Percentiles rank a stretch among this genome's conserved stretches.
Evolutionary conservation across 2,329 filamentous ascomycete species (phyloP).

Genomic region (Aspergillus pseudoviridinutans): DNA sequence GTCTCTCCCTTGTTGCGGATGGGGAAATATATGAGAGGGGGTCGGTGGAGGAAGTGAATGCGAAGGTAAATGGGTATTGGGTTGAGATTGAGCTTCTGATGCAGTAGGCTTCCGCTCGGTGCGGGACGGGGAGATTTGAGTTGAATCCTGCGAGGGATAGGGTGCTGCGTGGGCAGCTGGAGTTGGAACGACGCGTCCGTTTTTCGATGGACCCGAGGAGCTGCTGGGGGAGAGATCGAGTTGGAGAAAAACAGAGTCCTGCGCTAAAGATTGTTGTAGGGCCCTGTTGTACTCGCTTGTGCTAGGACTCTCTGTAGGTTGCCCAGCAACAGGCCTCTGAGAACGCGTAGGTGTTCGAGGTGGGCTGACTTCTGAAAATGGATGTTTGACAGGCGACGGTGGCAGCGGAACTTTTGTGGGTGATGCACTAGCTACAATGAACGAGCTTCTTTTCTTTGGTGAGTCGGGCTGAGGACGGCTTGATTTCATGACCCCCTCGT

Average conservation of each 20-base stretch:
- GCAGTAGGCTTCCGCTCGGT: conserved; percentile 8
- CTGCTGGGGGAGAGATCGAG: conserved; percentile 26
- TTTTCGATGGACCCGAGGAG: conserved; percentile 13
- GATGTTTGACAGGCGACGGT: conserved; percentile 53
- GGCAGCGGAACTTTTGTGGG: conserved; percentile 61
- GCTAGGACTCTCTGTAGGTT: conserved; percentile 33
- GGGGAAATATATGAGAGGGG: conserved; percentile 56
- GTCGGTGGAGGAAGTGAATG: conserved; percentile 35
- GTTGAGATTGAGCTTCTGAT: conserved; percentile 7
- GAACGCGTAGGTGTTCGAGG: conserved; percentile 47
- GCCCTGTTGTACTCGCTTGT: conserved; percentile 40
- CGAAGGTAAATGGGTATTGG: conserved; percentile 7
- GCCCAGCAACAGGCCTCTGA: conserved; percentile 36
- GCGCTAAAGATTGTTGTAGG: conserved; percentile 39
- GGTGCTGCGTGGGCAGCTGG: conserved; percentile 27
- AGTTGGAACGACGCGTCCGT: conserved; percentile 8
- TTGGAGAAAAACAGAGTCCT: conserved; percentile 39
- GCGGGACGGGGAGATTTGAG: conserved; percentile 17
- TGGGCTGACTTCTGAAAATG: conserved; percentile 46
- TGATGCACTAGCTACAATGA: conserved; percentile 39
- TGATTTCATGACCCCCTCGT: conserved; percentile 24
- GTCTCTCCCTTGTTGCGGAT: conserved; percentile 7
- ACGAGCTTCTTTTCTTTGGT: conserved; percentile 51
- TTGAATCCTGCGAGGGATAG: conserved; percentile 24
- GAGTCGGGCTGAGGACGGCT: conserved; percentile 52